Evolutionary conservation across 2,329 filamentous ascomycete species (phyloP), one percentile per base, ranked within the genome.

Genomic region (Neonectria punicea): DNA sequence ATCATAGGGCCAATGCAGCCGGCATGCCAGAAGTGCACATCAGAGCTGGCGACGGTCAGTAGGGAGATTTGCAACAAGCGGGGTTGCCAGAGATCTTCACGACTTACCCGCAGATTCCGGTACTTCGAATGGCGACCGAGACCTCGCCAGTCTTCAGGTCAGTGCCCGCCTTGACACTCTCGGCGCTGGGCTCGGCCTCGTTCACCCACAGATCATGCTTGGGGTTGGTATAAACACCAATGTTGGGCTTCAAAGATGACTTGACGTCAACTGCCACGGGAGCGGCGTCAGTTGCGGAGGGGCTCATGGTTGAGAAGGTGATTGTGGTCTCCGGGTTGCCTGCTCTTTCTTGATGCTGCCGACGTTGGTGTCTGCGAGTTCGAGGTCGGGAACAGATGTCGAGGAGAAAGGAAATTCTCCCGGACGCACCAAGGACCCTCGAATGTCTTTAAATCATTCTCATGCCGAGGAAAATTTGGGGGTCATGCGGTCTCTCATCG

Each of bases 1-100:
- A 98, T 91, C 94, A 98, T 98, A 72, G 94, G 94, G 30, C 95
- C 95, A 77, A 98, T 98, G 83, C 92, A 93, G 71, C 95, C 95
- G 54, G 92, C 92, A 78, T 97, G 93, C 95, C 95, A 98, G 85
- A 98, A 98, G 83, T 98, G 95, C 61, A 98, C 91, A 80, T 98
- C 94, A 66, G 93, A 97, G 63, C 93, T 95, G 44, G 57, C 43
- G 53, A 44, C 14, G 16, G 20, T 63, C 16, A 59, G 67, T 58
- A 47, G 34, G 43, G n/a, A 28, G 34, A 67, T 20, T 64, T 64
- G 50, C 39, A 43, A 11, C n/a, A 39, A 53, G 59, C 41, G 56
- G n/a, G 28, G 49, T 25, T 43, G 20, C 16, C 43, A 41, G 32
- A 65, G 18, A 11, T 44, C 47, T 58, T 32, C 44, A 32, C 8